Evolutionary conservation across 345 rosid species (phyloP).

Genomic region (Eucalyptus regnans): DNA sequence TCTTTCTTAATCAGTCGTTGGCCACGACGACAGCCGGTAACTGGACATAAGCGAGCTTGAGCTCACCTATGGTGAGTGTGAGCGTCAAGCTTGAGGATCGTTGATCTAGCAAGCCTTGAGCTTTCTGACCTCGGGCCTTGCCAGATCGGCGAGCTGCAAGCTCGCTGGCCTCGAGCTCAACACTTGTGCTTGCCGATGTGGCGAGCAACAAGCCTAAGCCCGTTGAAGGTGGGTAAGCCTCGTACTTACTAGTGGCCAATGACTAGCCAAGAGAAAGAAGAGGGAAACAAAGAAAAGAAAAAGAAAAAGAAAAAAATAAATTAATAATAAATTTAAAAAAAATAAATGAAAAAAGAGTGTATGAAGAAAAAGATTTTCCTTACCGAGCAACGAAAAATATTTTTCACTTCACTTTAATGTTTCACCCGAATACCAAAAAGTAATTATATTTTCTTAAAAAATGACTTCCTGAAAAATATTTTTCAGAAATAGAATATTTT

Average conservation of each 20-base stretch:
- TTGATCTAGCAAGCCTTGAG: accelerated
- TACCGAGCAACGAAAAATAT: accelerated
- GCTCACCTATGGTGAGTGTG: too few relatives aligned
- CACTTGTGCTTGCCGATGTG: too few relatives aligned
- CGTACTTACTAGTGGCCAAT: accelerated
- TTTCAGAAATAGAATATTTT: accelerated
- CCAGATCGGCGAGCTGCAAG: accelerated
- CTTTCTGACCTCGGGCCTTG: accelerated
- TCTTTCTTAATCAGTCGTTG: too few relatives aligned
- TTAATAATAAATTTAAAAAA: too few relatives aligned
- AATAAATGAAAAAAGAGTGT: too few relatives aligned
- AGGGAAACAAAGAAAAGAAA: too few relatives aligned
- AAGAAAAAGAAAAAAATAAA: too few relatives aligned
- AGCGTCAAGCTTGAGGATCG: accelerated
- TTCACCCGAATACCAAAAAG: accelerated
- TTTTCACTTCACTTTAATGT: too few relatives aligned
- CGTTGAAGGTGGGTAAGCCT: accelerated
- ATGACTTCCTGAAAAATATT: accelerated
- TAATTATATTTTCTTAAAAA: too few relatives aligned
- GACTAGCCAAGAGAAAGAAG: too few relatives aligned
- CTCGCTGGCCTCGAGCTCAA: accelerated
- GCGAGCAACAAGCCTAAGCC: too few relatives aligned
- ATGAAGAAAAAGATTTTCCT: too few relatives aligned
- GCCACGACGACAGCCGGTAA: accelerated
- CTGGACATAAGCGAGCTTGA: accelerated